Evolutionary conservation across 768 basidiomycete species (phyloP), one percentile per base, ranked within the genome.

Genomic region (Fomitopsis serialis): DNA sequence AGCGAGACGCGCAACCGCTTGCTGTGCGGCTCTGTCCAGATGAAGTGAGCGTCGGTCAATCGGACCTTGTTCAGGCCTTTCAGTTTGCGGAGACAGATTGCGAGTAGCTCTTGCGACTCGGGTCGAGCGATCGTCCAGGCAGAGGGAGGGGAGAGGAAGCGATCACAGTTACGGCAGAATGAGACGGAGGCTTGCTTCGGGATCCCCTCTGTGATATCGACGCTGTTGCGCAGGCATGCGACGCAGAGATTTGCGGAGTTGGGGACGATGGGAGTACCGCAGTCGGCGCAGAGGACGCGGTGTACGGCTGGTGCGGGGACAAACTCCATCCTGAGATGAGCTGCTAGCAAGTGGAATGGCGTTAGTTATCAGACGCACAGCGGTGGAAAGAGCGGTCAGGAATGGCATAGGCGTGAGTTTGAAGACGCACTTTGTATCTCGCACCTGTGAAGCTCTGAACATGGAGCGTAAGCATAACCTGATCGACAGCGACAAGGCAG

Each of bases 1-100:
- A 99, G 73, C 50, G 96, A 96, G 52, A 99, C 84, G 45, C 92
- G 81, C 57, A 98, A 68, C 35, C 97, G 81, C 65, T 95, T 94
- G 36, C 91, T 94, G 72, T 99, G 96, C 2, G 97, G 97, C 66
- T 99, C 97, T 21, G 97, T 99, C 97, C 97, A 99, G 63, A 98
- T 92, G 69, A 98, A 98, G 58, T 93, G 91, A 2, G 97, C 97
- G 57, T 98, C 96, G n/a, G 97, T 95, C 42, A 99, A 72, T 46
- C 96, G 89, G 24, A 98, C 93, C 75, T 92, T 95, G 62, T 84
- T 87, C 22, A 98, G 76, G 2, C 94, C 94, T 66, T 95, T 96
- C 62, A 98, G 82, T 69, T 95, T 96, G 67, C 90, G 92, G 54
- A 99, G 72, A 69, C 97, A 98, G 53, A 98, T 85, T 2, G 96